Evolutionary conservation across 2,329 filamentous ascomycete genomes (phyloP).

Genomic region (Macroventuria anomochaeta): DNA sequence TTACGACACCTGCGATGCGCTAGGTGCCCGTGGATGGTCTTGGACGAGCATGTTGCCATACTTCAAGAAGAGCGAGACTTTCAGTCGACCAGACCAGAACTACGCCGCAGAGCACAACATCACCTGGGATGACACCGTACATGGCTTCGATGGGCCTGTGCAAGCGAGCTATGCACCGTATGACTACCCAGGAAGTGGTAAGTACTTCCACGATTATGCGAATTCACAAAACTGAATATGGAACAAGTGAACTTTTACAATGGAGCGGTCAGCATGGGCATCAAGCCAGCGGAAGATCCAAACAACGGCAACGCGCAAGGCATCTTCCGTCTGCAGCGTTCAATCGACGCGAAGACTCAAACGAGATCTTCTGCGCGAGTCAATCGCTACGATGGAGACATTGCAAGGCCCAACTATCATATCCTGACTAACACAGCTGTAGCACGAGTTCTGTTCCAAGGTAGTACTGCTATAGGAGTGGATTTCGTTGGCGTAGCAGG

Average conservation of each 20-base stretch:
- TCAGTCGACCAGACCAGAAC: constrained; percentile 21
- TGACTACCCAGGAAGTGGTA: constrained; percentile 32
- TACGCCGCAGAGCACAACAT: constrained; percentile 29
- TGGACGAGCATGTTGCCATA: background rate
- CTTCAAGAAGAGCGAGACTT: constrained; percentile 29
- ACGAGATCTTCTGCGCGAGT: constrained; percentile 38
- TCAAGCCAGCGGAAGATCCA: constrained; percentile 22
- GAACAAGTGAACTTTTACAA: constrained; percentile 29
- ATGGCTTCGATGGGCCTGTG: constrained; percentile 24
- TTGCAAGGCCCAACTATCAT: constrained; percentile 38
- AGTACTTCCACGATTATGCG: background rate
- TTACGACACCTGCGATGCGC: constrained; percentile 63
- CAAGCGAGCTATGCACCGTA: constrained; percentile 31
- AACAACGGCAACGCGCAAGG: constrained; percentile 37
- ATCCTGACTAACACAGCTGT: constrained; percentile 32
- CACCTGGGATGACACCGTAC: constrained; percentile 26
- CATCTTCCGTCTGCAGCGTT: constrained; percentile 38
- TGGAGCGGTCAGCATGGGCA: constrained; percentile 21
- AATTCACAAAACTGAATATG: background rate
- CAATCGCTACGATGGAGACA: constrained; percentile 40
- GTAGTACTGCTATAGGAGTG: constrained; percentile 22
- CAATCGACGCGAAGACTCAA: constrained; percentile 34
- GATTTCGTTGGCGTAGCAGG: constrained; percentile 18
- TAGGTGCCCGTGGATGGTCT: background rate
- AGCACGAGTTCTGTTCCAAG: constrained; percentile 23